Evolutionary conservation across 2,329 filamentous ascomycete genomes (phyloP).

Genomic region (Bipolaris sorokiniana): DNA sequence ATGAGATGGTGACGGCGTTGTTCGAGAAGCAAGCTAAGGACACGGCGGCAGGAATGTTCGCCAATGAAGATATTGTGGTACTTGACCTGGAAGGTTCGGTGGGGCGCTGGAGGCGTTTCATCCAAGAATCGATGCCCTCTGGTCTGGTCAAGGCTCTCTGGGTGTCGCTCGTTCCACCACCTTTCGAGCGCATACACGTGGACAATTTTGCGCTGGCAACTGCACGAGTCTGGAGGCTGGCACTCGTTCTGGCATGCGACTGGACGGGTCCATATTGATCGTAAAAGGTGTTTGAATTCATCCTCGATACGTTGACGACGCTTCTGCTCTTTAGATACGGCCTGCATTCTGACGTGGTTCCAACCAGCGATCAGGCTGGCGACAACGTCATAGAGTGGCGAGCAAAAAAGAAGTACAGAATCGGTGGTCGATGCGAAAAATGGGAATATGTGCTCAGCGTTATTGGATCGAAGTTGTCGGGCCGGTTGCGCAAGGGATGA

Average conservation of each 20-base stretch:
- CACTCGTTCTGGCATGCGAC: not conserved
- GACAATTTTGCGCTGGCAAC: not conserved
- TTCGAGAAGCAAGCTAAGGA: not conserved
- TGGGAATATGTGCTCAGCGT: not conserved
- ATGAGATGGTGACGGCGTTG: not conserved
- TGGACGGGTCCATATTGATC: not conserved
- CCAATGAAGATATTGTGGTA: not conserved
- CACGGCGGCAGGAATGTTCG: not conserved
- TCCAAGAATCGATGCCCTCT: not conserved
- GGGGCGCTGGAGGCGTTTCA: not conserved
- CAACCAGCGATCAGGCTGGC: slow-evolving; percentile 9
- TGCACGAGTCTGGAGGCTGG: not conserved
- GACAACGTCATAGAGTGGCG: not conserved
- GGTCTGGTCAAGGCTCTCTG: not conserved
- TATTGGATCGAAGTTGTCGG: not conserved
- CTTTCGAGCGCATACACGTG: not conserved
- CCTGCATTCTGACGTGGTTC: slow-evolving; percentile 12
- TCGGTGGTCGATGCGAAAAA: not conserved
- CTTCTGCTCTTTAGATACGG: not conserved
- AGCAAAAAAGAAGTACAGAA: not conserved
- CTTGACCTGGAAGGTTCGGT: not conserved
- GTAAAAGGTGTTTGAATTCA: not conserved
- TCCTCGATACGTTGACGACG: not conserved
- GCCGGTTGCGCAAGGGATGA: not conserved
- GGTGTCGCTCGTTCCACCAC: not conserved